Percentiles rank a stretch among this genome's conserved stretches.
Conservation (phyloP, 1,139 yeast genomes). For the Yamadazyma atmosphaerica region DNA sequence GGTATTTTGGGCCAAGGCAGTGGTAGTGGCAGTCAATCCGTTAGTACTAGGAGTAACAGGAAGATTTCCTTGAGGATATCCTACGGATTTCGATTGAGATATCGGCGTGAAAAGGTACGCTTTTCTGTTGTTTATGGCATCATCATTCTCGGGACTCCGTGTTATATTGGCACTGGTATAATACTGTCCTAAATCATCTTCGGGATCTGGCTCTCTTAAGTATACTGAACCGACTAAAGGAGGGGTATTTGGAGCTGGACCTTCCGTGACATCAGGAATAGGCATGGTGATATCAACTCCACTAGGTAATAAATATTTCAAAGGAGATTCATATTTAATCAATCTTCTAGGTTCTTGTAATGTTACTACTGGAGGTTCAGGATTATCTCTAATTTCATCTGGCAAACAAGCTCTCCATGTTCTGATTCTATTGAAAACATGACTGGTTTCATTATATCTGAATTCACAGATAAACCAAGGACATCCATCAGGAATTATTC, state of each 20-base stretch:
- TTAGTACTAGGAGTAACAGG: conserved; percentile 6
- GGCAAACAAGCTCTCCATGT: conserved; percentile 99
- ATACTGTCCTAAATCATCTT: conserved; percentile 79
- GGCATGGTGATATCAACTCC: conserved; percentile 72
- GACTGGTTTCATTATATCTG: conserved; percentile 88
- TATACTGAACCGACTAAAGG: conserved; percentile 92
- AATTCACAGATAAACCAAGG: conserved; percentile 94
- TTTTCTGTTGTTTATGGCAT: conserved; percentile 37
- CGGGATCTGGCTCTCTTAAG: conserved; percentile 67
- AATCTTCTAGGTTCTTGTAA: conserved; percentile 60
- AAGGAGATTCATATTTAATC: conserved; percentile 79
- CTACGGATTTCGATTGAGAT: conserved; percentile 39
- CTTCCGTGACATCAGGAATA: conserved; percentile 80
- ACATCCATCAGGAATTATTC: conserved; percentile 62
- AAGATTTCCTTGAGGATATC: conserved; percentile 7
- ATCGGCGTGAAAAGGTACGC: conserved; percentile 50
- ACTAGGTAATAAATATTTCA: conserved; percentile 71
- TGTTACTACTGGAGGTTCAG: conserved; percentile 73
- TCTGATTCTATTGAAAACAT: conserved; percentile 88
- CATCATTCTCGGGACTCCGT: conserved; percentile 62
- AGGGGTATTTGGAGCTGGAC: conserved; percentile 75
- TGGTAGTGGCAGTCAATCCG: conserved; percentile 8
- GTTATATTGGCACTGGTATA: conserved; percentile 50
- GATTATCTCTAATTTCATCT: conserved; percentile 86
- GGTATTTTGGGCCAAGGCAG: conserved; percentile 7